A percentile compares a stretch with the other conserved stretches of the same genome.
These are phyloP conservation scores for Ganoderma multipileum DNA, from an alignment of 1,284 basidiomycete genomes.

Conservation along the genomic window DNA sequence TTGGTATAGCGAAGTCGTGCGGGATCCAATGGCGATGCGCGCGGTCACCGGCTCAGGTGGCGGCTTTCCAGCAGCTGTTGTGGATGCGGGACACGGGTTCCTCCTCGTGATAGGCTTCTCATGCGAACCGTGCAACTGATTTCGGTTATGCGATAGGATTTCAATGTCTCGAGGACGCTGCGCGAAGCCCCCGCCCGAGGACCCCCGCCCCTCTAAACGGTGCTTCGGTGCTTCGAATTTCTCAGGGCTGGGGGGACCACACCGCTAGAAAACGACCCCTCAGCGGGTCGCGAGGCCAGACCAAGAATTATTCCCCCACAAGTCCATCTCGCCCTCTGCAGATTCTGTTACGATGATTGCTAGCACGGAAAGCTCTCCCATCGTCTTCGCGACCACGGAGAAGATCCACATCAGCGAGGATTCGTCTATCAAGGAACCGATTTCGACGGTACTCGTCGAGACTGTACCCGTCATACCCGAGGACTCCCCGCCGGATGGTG, in stretches of 20 bases:
- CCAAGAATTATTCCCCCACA: background rate
- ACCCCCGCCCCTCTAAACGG: background rate
- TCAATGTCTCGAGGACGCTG: background rate
- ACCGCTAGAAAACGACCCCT: background rate
- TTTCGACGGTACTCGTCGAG: background rate
- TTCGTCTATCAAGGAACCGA: background rate
- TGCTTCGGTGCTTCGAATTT: background rate
- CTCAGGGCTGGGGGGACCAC: background rate
- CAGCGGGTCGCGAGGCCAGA: background rate
- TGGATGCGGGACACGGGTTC: background rate
- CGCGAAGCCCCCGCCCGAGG: background rate
- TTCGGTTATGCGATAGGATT: background rate
- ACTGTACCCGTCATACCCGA: background rate
- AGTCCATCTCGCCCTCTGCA: background rate
- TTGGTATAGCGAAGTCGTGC: too few relatives aligned
- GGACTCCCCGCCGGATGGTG: background rate
- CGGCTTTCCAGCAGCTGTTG: background rate
- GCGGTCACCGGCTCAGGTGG: too few relatives aligned
- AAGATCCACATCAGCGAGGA: background rate
- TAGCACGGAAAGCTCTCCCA: background rate
- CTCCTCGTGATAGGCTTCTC: background rate
- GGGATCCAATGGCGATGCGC: too few relatives aligned
- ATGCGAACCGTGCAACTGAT: background rate
- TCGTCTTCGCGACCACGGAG: background rate
- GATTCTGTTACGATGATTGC: background rate